Evolutionary conservation across 2,329 filamentous ascomycete species (phyloP).

Genomic region (Beauveria sp.): DNA sequence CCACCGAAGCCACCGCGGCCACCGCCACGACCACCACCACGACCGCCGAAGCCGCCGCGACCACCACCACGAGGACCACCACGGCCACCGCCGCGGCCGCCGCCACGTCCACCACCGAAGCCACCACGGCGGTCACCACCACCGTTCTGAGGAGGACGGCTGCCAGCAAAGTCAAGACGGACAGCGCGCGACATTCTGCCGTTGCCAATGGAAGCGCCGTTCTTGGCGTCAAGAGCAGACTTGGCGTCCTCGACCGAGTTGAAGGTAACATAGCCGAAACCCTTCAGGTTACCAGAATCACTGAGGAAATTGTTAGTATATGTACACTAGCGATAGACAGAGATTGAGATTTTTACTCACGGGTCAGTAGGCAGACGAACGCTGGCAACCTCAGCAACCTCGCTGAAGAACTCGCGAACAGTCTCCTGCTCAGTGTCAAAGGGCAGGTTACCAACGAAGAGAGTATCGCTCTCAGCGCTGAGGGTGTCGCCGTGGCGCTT

Average conservation of each 20-base stretch:
- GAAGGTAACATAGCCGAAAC: slow-evolving; percentile 88
- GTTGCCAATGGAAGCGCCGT: slow-evolving; percentile 54
- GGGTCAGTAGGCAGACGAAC: slow-evolving; percentile 83
- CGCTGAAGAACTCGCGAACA: slow-evolving; percentile 66
- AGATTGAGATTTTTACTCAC: slow-evolving; percentile 35
- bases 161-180: slow-evolving; percentile 74
- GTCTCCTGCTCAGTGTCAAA: slow-evolving; percentile 75
- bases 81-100: slow-evolving; percentile 42
- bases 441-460: slow-evolving; percentile 87
- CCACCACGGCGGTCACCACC: slow-evolving; percentile 41
- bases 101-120: slow-evolving; percentile 43
- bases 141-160: slow-evolving; percentile 54
- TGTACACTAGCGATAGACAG: too few species aligned
- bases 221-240: slow-evolving; percentile 60
- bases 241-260: slow-evolving; percentile 75
- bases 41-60: slow-evolving; percentile 45
- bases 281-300: slow-evolving; percentile 78
- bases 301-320: slow-evolving; percentile 28
- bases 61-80: slow-evolving; percentile 43
- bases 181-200: slow-evolving; percentile 66
- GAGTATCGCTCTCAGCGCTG: slow-evolving; percentile 74
- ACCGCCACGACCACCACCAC: slow-evolving; percentile 41
- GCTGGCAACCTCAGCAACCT: slow-evolving; percentile 63
- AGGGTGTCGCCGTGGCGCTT: slow-evolving; percentile 68
- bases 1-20: slow-evolving; percentile 43